Evolutionary conservation across 768 basidiomycete species (phyloP).

Genomic region (Podaxis mareebaensis): DNA sequence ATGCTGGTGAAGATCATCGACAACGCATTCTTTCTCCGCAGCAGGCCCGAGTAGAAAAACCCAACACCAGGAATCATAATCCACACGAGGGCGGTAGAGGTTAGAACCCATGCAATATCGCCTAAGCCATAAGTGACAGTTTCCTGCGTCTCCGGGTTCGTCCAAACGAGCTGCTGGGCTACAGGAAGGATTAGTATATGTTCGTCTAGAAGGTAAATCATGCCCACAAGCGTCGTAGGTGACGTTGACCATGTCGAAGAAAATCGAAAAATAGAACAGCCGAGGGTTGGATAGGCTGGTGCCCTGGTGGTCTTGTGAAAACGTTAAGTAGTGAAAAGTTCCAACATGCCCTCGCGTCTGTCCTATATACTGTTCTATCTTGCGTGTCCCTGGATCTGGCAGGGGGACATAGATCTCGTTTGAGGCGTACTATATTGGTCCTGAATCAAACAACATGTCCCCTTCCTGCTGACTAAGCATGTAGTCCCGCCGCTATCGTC

Average conservation of each 20-base stretch:
- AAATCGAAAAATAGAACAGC: conserved; percentile 4
- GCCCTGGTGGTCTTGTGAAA: neutral
- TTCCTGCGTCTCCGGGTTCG: conserved; percentile 2
- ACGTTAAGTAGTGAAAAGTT: neutral
- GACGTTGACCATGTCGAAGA: conserved; percentile 32
- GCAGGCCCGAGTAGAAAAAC: conserved; percentile 88
- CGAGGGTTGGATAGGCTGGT: neutral
- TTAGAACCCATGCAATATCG: conserved; percentile 59
- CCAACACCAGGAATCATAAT: conserved; percentile 87
- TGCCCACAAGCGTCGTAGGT: conserved; percentile 31
- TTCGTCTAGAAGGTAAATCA: neutral
- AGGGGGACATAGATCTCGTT: neutral
- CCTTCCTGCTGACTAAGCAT: conserved; percentile 10
- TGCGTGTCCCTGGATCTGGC: neutral
- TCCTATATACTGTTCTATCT: neutral
- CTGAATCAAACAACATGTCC: neutral
- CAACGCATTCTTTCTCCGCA: conserved; percentile 91
- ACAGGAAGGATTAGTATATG: conserved; percentile 8
- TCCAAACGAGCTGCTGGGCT: conserved; percentile 14
- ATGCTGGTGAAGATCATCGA: conserved; percentile 76
- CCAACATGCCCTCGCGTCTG: neutral
- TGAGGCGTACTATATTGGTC: neutral
- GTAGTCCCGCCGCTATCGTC: conserved; percentile 16
- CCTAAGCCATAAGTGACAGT: conserved; percentile 42
- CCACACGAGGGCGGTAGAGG: conserved; percentile 79